Evolutionary conservation across 495 filamentous ascomycete species (phyloP).

Genomic region (Hypoxylon lienhwacheense): DNA sequence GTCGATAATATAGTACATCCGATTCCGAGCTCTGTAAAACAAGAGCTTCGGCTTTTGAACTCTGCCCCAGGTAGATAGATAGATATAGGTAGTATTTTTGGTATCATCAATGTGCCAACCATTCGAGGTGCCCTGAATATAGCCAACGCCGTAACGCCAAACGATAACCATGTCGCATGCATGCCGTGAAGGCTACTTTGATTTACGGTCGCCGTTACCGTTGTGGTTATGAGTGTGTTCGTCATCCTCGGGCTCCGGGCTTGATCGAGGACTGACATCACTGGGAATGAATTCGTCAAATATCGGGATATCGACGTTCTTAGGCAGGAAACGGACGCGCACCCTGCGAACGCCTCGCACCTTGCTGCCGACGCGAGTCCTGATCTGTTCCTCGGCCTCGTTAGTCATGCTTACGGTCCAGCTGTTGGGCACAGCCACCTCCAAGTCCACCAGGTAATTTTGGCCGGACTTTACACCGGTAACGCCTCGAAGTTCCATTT

Average conservation of each 20-base stretch:
- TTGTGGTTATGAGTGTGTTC: conserved; percentile 53
- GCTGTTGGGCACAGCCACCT: conserved; percentile 70
- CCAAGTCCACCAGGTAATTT: conserved; percentile 89
- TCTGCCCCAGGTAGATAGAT: background rate
- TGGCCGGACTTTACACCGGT: conserved; percentile 91
- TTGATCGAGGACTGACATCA: conserved; percentile 62
- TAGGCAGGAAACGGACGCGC: conserved; percentile 77
- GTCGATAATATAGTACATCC: conserved; percentile 28
- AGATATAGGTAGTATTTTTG: too few species aligned
- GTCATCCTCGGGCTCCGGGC: conserved; percentile 67
- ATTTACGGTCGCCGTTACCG: conserved; percentile 34
- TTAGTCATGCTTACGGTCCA: conserved; percentile 71
- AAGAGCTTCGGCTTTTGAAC: conserved; percentile 11
- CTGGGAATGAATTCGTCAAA: conserved; percentile 78
- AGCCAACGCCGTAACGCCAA: conserved; percentile 37
- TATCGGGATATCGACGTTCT: conserved; percentile 56
- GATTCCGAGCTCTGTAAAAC: conserved; percentile 16
- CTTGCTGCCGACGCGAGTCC: conserved; percentile 67
- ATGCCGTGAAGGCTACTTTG: conserved; percentile 26
- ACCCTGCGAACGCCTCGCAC: conserved; percentile 81
- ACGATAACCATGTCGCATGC: conserved; percentile 6
- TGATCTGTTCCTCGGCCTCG: conserved; percentile 70
- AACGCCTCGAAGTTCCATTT: conserved; percentile 67
- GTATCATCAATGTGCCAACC: conserved; percentile 28
- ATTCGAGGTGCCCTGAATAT: conserved; percentile 7